Base-by-base conservation (phyloP, 2,329 filamentous ascomycete species). In the Phaeosphaeria sp. region DNA sequence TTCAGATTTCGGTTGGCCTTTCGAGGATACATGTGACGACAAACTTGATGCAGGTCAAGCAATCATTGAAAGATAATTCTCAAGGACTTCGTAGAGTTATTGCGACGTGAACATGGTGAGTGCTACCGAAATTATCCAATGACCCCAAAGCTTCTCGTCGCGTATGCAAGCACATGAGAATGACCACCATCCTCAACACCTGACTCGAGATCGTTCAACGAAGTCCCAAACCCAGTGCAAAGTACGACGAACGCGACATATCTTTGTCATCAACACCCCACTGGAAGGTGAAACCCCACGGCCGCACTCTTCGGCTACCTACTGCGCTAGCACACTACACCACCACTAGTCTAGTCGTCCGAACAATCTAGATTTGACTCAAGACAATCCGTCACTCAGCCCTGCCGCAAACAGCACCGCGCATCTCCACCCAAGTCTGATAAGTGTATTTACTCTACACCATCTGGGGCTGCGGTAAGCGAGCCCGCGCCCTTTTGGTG, bases 341-440 rank as follows among this genome's bases (percentile, higher is more conserved):
- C 50, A 21, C 27, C 50, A 25, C 13, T 20, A 52, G 50, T 18
- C 48, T 39, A 39, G 41, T n/a, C 30, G 3, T 13, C 41, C 27
- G 3, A 48, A 18, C 27, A 23, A 33, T 48, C 30, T 52, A 22
- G 48, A 41, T 56, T 22, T 56, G 54, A 52, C 23, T 52, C 33
- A 52, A 51, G 39, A 15, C 18, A 22, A 44, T 1, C 43, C 18
- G n/a, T 22, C n/a, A 18, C 46, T 46, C 52, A 50, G 46, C 46
- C 46, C 25, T 36, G 21, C 36, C 36, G 25, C 25, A 27, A 27
- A 27, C 25, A 9, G 25, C 25, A 9, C 25, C 25, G 25, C 25
- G 25, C 25, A 27, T 36, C 5, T 36, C 30, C 30, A 36, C 30
- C 30, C 11, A 7, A 9, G 25, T 36, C 9, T 15, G 30, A 36